Percentiles rank a stretch among this genome's conserved stretches.
Conservation (phyloP, 495 filamentous ascomycete genomes). For the Diplogelasinospora grovesii region DNA sequence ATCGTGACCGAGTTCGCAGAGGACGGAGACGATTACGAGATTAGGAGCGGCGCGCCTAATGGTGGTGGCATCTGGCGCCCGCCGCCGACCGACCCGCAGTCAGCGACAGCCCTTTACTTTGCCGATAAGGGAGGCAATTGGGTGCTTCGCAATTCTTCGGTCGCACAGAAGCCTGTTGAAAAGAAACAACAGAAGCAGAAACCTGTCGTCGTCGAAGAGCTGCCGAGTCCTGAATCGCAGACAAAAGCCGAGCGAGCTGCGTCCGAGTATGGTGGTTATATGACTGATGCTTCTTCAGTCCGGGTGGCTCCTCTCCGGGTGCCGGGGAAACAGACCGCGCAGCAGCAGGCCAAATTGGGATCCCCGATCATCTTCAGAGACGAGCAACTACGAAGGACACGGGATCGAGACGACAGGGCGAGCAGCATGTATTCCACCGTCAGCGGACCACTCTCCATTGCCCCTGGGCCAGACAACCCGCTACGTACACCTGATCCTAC, state of each 20-base stretch:
- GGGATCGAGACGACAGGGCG: constrained; percentile 2
- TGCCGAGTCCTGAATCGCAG: constrained; percentile 34
- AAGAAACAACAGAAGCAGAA: no score
- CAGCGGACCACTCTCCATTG: constrained; percentile 3
- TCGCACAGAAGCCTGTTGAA: constrained; percentile 6
- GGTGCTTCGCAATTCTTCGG: constrained; percentile 29
- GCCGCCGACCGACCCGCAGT: constrained; percentile 29
- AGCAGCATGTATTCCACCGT: constrained; percentile 11
- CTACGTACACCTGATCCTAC: constrained; percentile 1
- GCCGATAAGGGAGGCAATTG: constrained; percentile 42
- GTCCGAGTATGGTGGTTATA: constrained; percentile 18
- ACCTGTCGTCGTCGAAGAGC: constrained; percentile 25
- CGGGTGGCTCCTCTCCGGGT: constrained; percentile 18
- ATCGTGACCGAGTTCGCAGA: constrained; percentile 42
- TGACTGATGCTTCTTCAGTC: constrained; percentile 23
- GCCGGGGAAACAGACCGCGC: constrained; percentile 9
- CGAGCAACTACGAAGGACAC: constrained; percentile 1
- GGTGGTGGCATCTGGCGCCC: constrained; percentile 34
- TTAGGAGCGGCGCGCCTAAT: constrained; percentile 18
- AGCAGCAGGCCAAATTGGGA: constrained; percentile 15
- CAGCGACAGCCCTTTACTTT: constrained; percentile 33
- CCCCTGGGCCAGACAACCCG: constrained; percentile 9
- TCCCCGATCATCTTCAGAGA: constrained; percentile 25
- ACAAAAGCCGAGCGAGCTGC: constrained; percentile 33
- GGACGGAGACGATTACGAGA: constrained; percentile 37